These are phyloP conservation scores for Scytalidium sp. DNA, from an alignment of 2,329 filamentous ascomycete species.

Conservation along the genomic window DNA sequence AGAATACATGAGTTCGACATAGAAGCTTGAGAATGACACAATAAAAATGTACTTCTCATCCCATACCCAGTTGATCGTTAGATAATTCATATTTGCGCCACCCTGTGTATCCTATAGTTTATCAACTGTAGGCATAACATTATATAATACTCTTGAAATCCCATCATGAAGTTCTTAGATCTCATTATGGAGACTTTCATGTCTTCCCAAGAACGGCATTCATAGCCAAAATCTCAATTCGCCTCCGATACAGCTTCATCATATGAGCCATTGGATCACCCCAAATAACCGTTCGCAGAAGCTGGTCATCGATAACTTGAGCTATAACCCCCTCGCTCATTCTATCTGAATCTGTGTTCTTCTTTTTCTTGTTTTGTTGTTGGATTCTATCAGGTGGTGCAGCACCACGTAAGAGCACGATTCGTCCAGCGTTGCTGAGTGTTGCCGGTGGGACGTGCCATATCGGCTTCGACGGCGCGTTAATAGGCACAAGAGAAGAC, in stretches of 20 bases:
- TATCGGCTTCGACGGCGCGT: constrained; percentile 32
- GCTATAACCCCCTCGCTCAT: constrained; percentile 64
- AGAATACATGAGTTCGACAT: too few relatives aligned
- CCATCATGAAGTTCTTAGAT: too few relatives aligned
- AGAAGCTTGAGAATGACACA: too few relatives aligned
- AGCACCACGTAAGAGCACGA: constrained; percentile 63
- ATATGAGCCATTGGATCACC: constrained; percentile 78
- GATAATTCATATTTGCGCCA: too few relatives aligned
- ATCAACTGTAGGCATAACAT: too few relatives aligned
- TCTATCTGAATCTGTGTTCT: constrained; percentile 44
- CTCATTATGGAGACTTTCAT: constrained; percentile 8
- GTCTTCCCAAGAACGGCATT: constrained; percentile 54
- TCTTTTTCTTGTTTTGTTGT: constrained; percentile 39
- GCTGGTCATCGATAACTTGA: constrained; percentile 63
- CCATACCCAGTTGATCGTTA: too few relatives aligned
- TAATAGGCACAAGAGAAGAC: constrained; percentile 5
- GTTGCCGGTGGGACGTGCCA: constrained; percentile 67
- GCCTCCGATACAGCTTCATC: constrained; percentile 72
- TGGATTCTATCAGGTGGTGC: constrained; percentile 31
- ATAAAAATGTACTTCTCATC: too few relatives aligned
- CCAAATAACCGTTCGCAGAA: constrained; percentile 70
- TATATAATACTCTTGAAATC: too few relatives aligned
- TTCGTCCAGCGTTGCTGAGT: constrained; percentile 66
- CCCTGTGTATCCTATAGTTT: too few relatives aligned
- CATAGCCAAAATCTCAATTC: constrained; percentile 70